Evolutionary conservation across 2,329 filamentous ascomycete species (phyloP), one percentile per base, ranked within the genome.

Genomic region (Neofusicoccum umdonicola): DNA sequence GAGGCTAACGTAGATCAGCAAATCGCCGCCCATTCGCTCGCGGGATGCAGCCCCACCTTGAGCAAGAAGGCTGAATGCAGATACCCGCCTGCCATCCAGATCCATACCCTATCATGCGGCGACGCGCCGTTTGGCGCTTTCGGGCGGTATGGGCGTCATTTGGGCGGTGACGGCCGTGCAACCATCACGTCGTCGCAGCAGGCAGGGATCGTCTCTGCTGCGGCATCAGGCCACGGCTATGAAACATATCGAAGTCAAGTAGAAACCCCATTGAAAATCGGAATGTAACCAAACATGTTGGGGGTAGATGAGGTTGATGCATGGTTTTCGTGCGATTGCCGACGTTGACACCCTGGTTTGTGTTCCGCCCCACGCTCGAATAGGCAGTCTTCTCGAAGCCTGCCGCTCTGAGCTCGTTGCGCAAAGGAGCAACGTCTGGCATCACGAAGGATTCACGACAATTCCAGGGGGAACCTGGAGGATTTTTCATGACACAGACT

Each of bases 101-200:
- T n/a, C n/a, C n/a, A 15, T 15, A n/a, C 22, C 54, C 39, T 31
- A 34, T 51, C 31, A 37, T 22, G 2, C 15, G 6, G n/a, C 9
- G 37, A 42, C 13, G 56, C 42, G 41, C 42, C 56, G 42, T 47
- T 60, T 37, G 31, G 31, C 22, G 27, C 41, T 58, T 47, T 58
- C 22, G 27, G 56, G 42, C 27, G 56, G 42, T 47, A 47, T 47
- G 44, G 9, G 31, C 27, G 56, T 39, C 56, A 47, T 47, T 47
- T 12, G n/a, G 41, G 56, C 56, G 56, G 56, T 60, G 56, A 60
- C 56, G 17, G 31, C 42, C 27, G 56, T 60, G 56, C 27, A 60
- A 60, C 56, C 56, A 27, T 47, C 41, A 6, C 7, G 6, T 60
- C 12, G n/a, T 60, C 42, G 27, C n/a, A 35, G 56, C 11, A 4